Base-by-base conservation (phyloP, 306 rosid species). In the Mucuna pruriens region DNA sequence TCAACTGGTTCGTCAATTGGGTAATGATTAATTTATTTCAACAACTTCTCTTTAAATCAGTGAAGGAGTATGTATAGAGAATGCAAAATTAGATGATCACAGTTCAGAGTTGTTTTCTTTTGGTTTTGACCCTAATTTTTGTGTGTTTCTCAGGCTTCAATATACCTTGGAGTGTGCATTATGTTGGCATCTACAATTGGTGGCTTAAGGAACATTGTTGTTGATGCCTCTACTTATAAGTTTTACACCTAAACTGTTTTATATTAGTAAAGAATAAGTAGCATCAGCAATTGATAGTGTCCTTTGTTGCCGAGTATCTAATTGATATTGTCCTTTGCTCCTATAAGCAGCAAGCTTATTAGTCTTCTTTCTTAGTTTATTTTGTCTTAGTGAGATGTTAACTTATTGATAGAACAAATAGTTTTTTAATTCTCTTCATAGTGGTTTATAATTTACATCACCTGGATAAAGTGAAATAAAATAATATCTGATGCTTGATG, bases 101-200 rank as follows among this genome's bases (percentile, higher is more conserved):
- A 61, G 6, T 61, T 44, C 10, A 22, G 42, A 48, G 42, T 71
- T 9, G 25, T 78, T 46, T 71, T 40, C 13, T 80, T 1, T 74
- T n/a, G 38, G 61, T 9, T 58, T 12, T 78, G 38, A 78, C 55
- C 67, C 49, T 12, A 31, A 46, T 19, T 63, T 7, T 29, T 61
- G 17, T 83, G 15, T 68, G 75, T 33, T 16, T 80, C 74, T 58
- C 92, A 95, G 97, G 86, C 34, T 60, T 42, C 87, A 85, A 95
- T 95, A 88, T 85, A 20, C 52, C 2, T 91, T 51, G 99, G 99
- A 77, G 88, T 90, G 77, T 84, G 91, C 91, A 91, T 95, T 38
- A 95, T 95, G 97, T 68, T 91, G 90, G 97, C 95, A 12, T 95
- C 97, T 62, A 95, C 99, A 0, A 45, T 95, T 33, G 99, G 99